Evolutionary conservation across 2,329 filamentous ascomycete species (phyloP).

Genomic region (Aspergillus sp.): DNA sequence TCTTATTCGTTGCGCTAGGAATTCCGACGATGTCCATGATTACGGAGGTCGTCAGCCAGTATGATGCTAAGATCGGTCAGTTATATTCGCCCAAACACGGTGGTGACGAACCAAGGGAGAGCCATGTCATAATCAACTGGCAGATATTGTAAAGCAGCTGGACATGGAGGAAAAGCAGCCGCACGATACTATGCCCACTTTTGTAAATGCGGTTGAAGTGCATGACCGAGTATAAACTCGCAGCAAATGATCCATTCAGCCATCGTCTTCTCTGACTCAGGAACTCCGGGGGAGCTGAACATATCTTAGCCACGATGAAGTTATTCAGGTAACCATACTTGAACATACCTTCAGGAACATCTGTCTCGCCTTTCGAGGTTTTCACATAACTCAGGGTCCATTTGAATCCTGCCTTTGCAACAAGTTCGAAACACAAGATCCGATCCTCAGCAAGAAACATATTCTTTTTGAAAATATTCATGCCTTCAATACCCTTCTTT

Average conservation of each 20-base stretch:
- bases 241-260: constrained; percentile 97
- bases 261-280: constrained; percentile 95
- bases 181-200: constrained; percentile 89
- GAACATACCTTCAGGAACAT: constrained; percentile 83
- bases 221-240: constrained; percentile 92
- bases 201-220: constrained; percentile 98
- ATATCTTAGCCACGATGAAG: too few species aligned
- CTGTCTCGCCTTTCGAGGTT: constrained; percentile 94
- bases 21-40: constrained; percentile 92
- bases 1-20: constrained; percentile 48
- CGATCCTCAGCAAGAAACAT: constrained; percentile 99
- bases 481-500: constrained; percentile 98
- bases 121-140: constrained; percentile 87
- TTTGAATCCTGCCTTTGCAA: constrained; percentile 95
- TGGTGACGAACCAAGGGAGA: constrained; percentile 47
- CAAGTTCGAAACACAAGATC: constrained; percentile 97
- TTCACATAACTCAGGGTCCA: constrained; percentile 99
- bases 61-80: constrained; percentile 61
- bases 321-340: too few species aligned
- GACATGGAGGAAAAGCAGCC: constrained; percentile 96
- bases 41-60: constrained; percentile 89
- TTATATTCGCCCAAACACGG: not conserved
- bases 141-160: constrained; percentile 90
- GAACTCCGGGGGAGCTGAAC: constrained; percentile 61
- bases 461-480: constrained; percentile 99